Percentiles rank a stretch among this genome's conserved stretches.
These are phyloP conservation scores for Ophiostoma sp. DNA, from an alignment of 2,329 filamentous ascomycete species.

Conservation along the genomic window DNA sequence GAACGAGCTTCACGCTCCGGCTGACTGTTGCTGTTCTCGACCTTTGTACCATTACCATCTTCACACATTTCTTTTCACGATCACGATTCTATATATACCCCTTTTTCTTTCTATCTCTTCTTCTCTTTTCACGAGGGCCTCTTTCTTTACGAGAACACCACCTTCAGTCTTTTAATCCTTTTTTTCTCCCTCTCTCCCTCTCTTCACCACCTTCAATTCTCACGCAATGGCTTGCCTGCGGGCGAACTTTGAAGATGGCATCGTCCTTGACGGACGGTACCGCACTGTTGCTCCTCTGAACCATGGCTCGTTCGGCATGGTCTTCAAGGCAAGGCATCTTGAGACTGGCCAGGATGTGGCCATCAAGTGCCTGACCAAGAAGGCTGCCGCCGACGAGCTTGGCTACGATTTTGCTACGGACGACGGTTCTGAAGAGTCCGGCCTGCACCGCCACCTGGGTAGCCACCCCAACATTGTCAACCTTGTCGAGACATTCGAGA, in stretches of 20 bases:
- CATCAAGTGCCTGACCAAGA: slow-evolving; percentile 94
- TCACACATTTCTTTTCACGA: slow-evolving; percentile 24
- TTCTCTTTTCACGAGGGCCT: background rate
- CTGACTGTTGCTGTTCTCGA: slow-evolving; percentile 21
- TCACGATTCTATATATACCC: slow-evolving; percentile 31
- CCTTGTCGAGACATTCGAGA: slow-evolving; percentile 85
- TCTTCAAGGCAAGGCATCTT: slow-evolving; percentile 84
- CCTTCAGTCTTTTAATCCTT: slow-evolving; percentile 18
- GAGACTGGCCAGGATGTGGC: slow-evolving; percentile 75
- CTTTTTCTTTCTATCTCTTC: slow-evolving; percentile 25
- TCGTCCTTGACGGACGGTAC: slow-evolving; percentile 83
- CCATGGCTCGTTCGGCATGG: slow-evolving; percentile 98
- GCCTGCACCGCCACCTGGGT: slow-evolving; percentile 73
- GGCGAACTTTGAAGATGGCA: slow-evolving; percentile 71
- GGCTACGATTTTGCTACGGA: slow-evolving; percentile 67
- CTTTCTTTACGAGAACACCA: slow-evolving; percentile 16
- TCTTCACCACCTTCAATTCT: background rate
- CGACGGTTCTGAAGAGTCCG: slow-evolving; percentile 74
- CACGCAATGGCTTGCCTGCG: slow-evolving; percentile 73
- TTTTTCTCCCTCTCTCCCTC: slow-evolving; percentile 5
- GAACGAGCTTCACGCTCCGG: slow-evolving; percentile 24
- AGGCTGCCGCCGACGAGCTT: slow-evolving; percentile 55
- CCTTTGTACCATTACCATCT: slow-evolving; percentile 22
- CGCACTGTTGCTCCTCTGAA: slow-evolving; percentile 90
- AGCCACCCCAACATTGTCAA: slow-evolving; percentile 91